Evolutionary conservation across 371 early-diverging fungal genomes (phyloP), one percentile per base, ranked within the genome.

Genomic region (Zychaea mexicana): DNA sequence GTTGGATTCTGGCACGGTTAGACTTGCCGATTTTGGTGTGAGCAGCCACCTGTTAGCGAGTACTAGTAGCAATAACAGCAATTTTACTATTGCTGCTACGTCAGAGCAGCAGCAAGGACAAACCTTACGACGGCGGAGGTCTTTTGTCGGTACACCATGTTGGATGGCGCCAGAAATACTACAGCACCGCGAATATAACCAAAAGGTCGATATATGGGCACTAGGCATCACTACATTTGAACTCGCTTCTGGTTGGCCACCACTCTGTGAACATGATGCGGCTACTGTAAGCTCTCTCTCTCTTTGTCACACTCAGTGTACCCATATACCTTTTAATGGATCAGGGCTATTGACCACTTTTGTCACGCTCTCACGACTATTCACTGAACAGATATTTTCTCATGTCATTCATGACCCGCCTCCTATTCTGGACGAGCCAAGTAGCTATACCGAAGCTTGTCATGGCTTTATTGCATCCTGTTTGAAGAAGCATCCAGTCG

Each of bases 151-250:
- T 36, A 94, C 96, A 13, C 95, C 95, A 5, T 94, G 90, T 68
- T 97, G 92, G 92, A 91, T 93, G 90, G 92, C 94, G 2, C 94
- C 93, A 1, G 98, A 97, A 57, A 95, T 96, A 10, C 82, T 94
- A 15, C 87, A 92, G 64, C 87, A 90, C 12, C 77, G 83, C 38
- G 82, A 86, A 4, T 91, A 90, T 71, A 92, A 92, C 61, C 85
- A 78, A 60, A 92, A 90, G 72, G 88, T 88, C 6, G 96, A 95
- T 71, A 86, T 95, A 19, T 95, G 96, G 96, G 89, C 92, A 2
- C 80, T 98, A 9, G 99, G 98, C 1, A 96, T 98, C 62, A 97
- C 99, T 3, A 90, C 94, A 21, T 92, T 95, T 55, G 99, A 98
- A 71, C 85, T 98, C 39, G 94, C 96, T 17, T 92, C 92, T 26